Percentiles rank a stretch among this genome's conserved stretches.
phyloP scores from a whole-genome alignment of 176 grass and related monocot species.

The Oryza glumipatula region DNA sequence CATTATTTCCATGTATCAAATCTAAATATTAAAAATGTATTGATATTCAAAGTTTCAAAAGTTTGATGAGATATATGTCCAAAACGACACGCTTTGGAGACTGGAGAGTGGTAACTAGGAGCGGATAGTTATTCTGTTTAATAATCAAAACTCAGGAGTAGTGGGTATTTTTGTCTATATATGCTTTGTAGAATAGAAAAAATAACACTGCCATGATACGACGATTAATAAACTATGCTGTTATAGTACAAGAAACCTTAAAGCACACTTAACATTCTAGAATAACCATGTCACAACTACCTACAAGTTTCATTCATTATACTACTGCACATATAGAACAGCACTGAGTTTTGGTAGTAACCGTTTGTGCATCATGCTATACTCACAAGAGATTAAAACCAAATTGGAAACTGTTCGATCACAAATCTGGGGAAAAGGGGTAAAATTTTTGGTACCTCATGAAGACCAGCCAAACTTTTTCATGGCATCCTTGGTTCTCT shows the following conservation, averaged over 20 bases:
- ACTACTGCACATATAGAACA: constrained; percentile 13
- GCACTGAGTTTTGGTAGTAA: constrained; percentile 14
- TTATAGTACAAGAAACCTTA: constrained; percentile 8
- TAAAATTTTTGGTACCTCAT: constrained; percentile 36
- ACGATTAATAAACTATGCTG: not conserved
- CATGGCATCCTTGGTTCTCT: constrained; percentile 84
- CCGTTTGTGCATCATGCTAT: not conserved
- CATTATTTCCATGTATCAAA: not conserved
- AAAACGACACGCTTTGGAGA: not conserved
- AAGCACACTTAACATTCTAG: constrained; percentile 11
- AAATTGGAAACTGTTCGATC: not conserved
- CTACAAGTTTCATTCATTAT: constrained; percentile 9
- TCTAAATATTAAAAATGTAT: not conserved
- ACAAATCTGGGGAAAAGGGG: not conserved
- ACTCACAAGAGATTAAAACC: not conserved
- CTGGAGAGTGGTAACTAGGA: not conserved
- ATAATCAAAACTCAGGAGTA: not conserved
- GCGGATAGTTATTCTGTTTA: not conserved
- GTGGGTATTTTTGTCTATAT: not conserved
- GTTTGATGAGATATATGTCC: not conserved
- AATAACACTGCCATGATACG: not conserved
- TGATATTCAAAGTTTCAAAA: not conserved
- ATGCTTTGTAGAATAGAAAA: not conserved
- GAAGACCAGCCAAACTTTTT: constrained; percentile 78
- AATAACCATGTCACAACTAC: not conserved